Evolutionary conservation across 345 rosid species (phyloP), one percentile per base, ranked within the genome.

Genomic region (Syzygium aqueum): DNA sequence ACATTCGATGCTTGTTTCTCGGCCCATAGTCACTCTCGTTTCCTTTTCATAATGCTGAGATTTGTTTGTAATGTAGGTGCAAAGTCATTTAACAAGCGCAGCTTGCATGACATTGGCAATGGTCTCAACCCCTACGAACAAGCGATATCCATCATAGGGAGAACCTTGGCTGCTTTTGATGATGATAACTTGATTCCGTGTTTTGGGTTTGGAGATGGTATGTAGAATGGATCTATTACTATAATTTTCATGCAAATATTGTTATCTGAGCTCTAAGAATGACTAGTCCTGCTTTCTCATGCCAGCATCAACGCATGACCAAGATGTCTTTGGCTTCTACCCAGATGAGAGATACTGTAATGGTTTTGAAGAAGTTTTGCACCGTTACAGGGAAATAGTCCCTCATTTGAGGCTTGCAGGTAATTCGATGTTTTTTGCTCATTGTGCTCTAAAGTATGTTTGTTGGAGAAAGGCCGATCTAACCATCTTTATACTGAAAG

Each of bases 161-260:
- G 93, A 93, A 97, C 98, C 21, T 91, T 97, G 89, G 93, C 96
- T 77, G 92, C 91, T 85, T 97, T 96, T 80, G 99, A 97, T 28
- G 99, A 97, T 86, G 99, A 97, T 87, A 97, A 96, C 89, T 86
- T 93, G 89, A 96, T 97, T 92, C 99, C 99, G 1, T 97, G 99
- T 89, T 97, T 86, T 53, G 99, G 99, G 86, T 97, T 97, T 88
- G 99, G 99, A 88, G 99, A 97, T 91, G 98, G 99, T 97, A 91
- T 30, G 78, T 89, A 40, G 23, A 51, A 56, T 46, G 30, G 65
- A 49, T 85, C 65, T 53, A 4, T 28, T 86, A 23, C 19, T 50
- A 3, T 51, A 14, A 54, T 84, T 56, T 89, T 54, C 84, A 40
- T 22, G 14, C 22, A 77, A 54, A 19, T 37, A n/a, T 27, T 28